A percentile compares a stretch with the other conserved stretches of the same genome.
Evolutionary conservation across 2,329 filamentous ascomycete genomes (phyloP).

Genomic region (Calonectria montana): DNA sequence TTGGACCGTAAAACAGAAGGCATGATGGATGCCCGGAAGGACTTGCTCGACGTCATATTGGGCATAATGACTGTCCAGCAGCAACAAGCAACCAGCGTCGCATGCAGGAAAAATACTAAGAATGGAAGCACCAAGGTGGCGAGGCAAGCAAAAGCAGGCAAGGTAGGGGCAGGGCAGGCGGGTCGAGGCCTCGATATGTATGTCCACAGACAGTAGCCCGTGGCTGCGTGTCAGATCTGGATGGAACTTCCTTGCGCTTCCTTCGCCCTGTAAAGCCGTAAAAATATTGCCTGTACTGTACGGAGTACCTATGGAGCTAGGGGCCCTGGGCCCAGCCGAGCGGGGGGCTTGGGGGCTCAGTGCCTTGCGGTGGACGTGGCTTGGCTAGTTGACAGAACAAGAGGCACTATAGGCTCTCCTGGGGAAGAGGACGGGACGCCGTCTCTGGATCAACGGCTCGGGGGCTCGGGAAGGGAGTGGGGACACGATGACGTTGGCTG

Average conservation of each 20-base stretch:
- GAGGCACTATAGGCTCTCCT: slow-evolving; percentile 8
- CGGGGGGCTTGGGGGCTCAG: slow-evolving; percentile 28
- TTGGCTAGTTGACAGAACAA: slow-evolving; percentile 20
- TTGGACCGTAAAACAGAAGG: slow-evolving; percentile 50
- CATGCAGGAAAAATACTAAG: slow-evolving; percentile 46
- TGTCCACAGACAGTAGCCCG: slow-evolving; percentile 28
- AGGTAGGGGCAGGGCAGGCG: slow-evolving; percentile 10
- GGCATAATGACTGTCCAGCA: slow-evolving; percentile 46
- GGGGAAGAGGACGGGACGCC: slow-evolving; percentile 14
- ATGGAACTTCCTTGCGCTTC: slow-evolving; percentile 41
- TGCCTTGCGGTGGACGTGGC: slow-evolving; percentile 23
- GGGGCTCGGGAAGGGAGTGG: slow-evolving; percentile 44
- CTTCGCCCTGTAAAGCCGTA: slow-evolving; percentile 21
- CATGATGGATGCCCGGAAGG: slow-evolving; percentile 51
- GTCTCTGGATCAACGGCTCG: slow-evolving; percentile 41
- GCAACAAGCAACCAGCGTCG: slow-evolving; percentile 40
- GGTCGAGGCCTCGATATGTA: slow-evolving; percentile 25
- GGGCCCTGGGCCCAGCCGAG: slow-evolving; percentile 18
- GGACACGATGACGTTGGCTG: slow-evolving; percentile 45
- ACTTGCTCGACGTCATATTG: slow-evolving; percentile 61
- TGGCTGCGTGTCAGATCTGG: slow-evolving; percentile 46
- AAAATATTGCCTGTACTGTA: slow-evolving; percentile 15
- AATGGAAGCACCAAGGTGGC: slow-evolving; percentile 37
- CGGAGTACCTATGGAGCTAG: slow-evolving; percentile 16
- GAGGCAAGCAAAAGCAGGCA: slow-evolving; percentile 19